Base-by-base conservation (phyloP, 352 stramenopile species). In the Pythium brassicae region DNA sequence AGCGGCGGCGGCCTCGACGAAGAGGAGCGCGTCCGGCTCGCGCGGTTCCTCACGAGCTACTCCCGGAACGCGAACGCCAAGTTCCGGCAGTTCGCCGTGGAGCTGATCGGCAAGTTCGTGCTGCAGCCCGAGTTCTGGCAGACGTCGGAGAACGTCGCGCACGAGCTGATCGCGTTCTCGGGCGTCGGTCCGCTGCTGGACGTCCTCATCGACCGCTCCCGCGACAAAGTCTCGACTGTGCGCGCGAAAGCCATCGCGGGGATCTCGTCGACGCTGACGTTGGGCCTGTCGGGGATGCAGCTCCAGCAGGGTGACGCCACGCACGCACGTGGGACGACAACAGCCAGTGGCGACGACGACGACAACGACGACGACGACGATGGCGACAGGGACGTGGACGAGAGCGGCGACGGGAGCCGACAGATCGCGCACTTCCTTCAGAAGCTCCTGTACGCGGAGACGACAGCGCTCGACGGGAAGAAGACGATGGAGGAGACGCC, bases 61-160 rank as follows among this genome's bases (percentile, higher is more conserved):
- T 87, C 81, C 6, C 71, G 79, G 45, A 88, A 81, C 37, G 53
- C 65, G 2, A 93, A 88, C 42, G 70, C 86, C 0, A 90, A 91
- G 57, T 89, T 79, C 60, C 66, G 86, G 11, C 83, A 93, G 40
- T 95, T 95, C 55, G 82, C 76, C 4, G 79, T 95, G 11, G 86
- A 95, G 45, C 54, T 93, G 0, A 61, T 89, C 12, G 76, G 78
- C 19, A 78, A 85, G 25, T 68, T 93, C 19, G 66, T 89, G 5
- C 49, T 92, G 3, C 68, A 93, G 54, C 69, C 72, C 10, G 57
- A 53, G 14, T 77, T 83, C 29, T 93, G 83, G 83, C 76, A 74
- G 46, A 61, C 73, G 15, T 23, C 46, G 23, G 43, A 50, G 22
- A 27, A 40, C 39, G 25, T 69, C 20, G 57, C 74, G 10, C 53